Evolutionary conservation across 1,284 basidiomycete species (phyloP).

Genomic region (Waitea zeae): DNA sequence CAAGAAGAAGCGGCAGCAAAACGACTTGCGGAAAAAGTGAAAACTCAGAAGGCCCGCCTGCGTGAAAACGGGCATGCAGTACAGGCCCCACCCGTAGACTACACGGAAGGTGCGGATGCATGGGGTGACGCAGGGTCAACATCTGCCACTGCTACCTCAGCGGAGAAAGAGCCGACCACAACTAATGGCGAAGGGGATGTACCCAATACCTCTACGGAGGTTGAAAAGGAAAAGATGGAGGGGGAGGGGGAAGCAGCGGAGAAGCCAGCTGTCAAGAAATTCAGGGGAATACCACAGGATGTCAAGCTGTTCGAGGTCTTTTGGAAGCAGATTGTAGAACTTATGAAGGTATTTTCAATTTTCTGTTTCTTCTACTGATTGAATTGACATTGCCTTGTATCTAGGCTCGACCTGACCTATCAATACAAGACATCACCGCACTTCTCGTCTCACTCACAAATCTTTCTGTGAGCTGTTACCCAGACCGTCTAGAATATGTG

Average conservation of each 20-base stretch:
- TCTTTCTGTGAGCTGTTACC: conserved; percentile 87
- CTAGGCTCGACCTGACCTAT: conserved; percentile 91
- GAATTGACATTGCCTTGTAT: too few relatives aligned
- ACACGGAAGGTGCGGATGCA: conserved; percentile 10
- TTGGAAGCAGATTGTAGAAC: conserved; percentile 94
- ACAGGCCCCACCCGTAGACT: conserved; percentile 2
- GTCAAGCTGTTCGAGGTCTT: conserved; percentile 92
- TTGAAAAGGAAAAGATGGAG: conserved; percentile 19
- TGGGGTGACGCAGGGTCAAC: conserved; percentile 14
- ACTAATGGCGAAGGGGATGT: conserved; percentile 9
- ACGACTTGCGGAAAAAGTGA: conserved; percentile 74
- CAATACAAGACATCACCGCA: conserved; percentile 90
- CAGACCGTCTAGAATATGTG: conserved; percentile 87
- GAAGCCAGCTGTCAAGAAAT: conserved; percentile 42
- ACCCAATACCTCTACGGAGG: conserved; percentile 7
- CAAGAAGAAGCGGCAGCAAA: conserved; percentile 84
- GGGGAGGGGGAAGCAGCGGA: conserved; percentile 41
- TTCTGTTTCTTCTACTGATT: conserved; percentile 4
- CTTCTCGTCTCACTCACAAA: conserved; percentile 87
- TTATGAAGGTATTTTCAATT: conserved; percentile 63
- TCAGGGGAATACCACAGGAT: conserved; percentile 84
- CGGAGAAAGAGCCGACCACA: conserved; percentile 14
- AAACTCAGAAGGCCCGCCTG: conserved; percentile 43
- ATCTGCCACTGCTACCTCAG: conserved; percentile 6
- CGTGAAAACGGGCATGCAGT: conserved; percentile 26